Base-by-base conservation (phyloP, 75 land plant species). In the Picea sitchensis region DNA sequence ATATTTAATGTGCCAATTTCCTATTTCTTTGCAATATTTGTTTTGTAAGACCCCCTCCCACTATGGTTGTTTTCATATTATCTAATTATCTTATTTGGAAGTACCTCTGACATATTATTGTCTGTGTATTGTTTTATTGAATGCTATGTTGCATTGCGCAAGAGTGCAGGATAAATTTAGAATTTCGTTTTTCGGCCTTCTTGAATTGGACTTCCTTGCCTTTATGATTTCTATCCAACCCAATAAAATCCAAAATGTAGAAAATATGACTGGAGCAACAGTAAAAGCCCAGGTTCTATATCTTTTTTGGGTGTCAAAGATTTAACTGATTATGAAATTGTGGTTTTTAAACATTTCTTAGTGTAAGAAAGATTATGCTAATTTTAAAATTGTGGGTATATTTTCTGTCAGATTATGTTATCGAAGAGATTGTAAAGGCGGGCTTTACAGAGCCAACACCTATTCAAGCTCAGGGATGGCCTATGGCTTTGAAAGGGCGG, bases 381-480 rank as follows among this genome's bases (percentile, higher is more conserved):
- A 51, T 51, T 9, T 51, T 31, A 47, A 38, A 17, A n/a, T 34
- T 78, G 44, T 78, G 58, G 44, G 30, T 81, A 17, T 72, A 61
- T 68, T 47, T 51, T 51, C 11, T 80, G 47, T 38, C 90, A 96
- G 99, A 95, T 41, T 96, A 96, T 92, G 99, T 96, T 0, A 78
- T 96, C 81, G 89, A 96, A 85, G 99, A 94, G 82, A 81, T 96
- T 34, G 32, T 84, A 5, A 96, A 88, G 83, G 99, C 99, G 72
- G 99, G 99, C 30, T 96, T 96, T 82, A 84, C 84, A 12, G 99
- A 95, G 73, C 99, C 99, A 21, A 96, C 99, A n/a, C 91, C 99
- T 34, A 96, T 96, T 79, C 99, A 96, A 86, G 83, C 99, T 34
- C 99, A 96, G 84, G 99, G 99, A 51, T 96, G 99, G 99, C 99